Evolutionary conservation across 2,329 filamentous ascomycete species (phyloP).

Genomic region (Furcasterigmium sp.): DNA sequence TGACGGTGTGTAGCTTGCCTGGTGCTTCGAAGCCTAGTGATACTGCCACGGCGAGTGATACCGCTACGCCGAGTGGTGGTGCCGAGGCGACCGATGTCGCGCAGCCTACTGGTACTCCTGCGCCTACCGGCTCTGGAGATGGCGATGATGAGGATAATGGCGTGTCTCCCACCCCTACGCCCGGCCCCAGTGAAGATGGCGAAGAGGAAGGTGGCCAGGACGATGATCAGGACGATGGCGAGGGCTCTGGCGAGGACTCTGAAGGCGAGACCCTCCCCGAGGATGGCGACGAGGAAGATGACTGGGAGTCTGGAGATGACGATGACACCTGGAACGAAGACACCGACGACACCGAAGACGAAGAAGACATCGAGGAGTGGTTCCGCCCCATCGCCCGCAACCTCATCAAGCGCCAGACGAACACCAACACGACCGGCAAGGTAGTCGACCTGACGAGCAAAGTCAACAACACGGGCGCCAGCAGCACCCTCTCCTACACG

Average conservation of each 20-base stretch:
- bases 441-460: not conserved
- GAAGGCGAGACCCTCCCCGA: not conserved
- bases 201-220: not conserved
- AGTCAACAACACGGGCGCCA: slow-evolving; percentile 1
- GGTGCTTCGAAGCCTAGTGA: not conserved
- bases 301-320: no score
- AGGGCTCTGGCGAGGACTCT: not conserved
- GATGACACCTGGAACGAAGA: no score
- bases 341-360: no score
- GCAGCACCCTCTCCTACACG: slow-evolving; percentile 4
- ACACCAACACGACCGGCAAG: slow-evolving; percentile 1
- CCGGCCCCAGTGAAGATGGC: not conserved
- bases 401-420: not conserved
- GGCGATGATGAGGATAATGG: not conserved
- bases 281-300: not conserved
- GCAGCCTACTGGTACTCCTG: not conserved
- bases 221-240: not conserved
- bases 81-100: not conserved
- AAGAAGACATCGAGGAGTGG: not conserved
- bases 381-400: not conserved
- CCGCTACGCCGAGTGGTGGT: not conserved
- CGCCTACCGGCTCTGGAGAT: not conserved
- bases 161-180: not conserved
- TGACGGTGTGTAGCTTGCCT: not conserved
- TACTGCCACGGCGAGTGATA: not conserved